A percentile compares a stretch with the other conserved stretches of the same genome.
Conservation (phyloP, 2,329 filamentous ascomycete genomes). For the Xylariaceae sp. region DNA sequence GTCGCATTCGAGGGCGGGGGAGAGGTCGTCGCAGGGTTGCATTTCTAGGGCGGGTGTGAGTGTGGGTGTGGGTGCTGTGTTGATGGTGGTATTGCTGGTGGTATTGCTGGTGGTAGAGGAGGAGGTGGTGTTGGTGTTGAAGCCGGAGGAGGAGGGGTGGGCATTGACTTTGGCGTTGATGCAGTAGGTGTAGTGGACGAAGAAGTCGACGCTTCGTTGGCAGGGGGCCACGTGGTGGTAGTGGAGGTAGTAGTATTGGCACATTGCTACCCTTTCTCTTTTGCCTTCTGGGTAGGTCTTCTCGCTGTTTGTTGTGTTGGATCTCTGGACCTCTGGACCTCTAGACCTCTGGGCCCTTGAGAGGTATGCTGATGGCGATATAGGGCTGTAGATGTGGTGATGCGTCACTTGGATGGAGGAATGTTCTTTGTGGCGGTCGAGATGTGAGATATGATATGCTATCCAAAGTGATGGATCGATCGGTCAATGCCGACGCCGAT, state of each 20-base stretch:
- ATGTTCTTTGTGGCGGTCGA: too few species aligned
- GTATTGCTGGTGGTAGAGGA: background rate
- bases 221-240: conserved; percentile 46
- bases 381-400: background rate
- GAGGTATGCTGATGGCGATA: background rate
- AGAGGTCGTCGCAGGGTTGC: conserved; percentile 30
- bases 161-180: conserved; percentile 32
- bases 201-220: conserved; percentile 36
- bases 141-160: background rate
- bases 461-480: background rate
- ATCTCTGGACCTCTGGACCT: background rate
- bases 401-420: too few species aligned
- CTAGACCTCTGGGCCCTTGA: background rate
- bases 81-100: background rate
- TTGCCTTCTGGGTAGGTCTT: background rate
- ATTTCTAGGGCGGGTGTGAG: too few species aligned
- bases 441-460: too few species aligned
- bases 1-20: conserved; percentile 29
- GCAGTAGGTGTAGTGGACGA: conserved; percentile 42
- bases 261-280: conserved; percentile 36
- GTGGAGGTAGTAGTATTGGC: conserved; percentile 46
- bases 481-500: background rate
- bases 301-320: background rate
- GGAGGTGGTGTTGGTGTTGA: conserved; percentile 16
- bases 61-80: conserved; percentile 3